Base-by-base conservation (phyloP, 2,329 filamentous ascomycete species). In the Fusarium buharicum region DNA sequence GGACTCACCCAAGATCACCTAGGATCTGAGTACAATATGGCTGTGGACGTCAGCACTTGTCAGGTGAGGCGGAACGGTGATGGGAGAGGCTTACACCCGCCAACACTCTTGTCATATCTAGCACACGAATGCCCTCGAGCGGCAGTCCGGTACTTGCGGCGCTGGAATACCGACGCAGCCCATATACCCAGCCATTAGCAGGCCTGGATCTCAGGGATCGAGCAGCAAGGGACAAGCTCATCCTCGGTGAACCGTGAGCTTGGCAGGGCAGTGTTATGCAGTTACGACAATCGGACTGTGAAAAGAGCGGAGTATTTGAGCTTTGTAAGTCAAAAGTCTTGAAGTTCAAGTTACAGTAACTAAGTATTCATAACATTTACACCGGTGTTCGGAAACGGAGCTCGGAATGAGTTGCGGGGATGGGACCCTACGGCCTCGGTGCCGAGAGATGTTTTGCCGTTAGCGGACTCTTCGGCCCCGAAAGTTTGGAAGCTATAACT, bases 1-100 rank as follows among this genome's bases (percentile, higher is more conserved):
- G 17, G 34, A 64, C 87, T 75, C 86, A 97, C 94, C 95, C 95
- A 69, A 99, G 84, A 77, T 99, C 95, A 53, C 94, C 95, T 10
- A 99, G 79, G 50, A 99, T 97, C 76, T 99, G 95, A 33, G 95
- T 98, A 71, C 93, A 97, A 73, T 98, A 98, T 66, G 95, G 95
- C 92, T 98, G 71, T 13, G 53, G 27, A 47, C 45, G 53, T 66
- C 37, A 65, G 64, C 56, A 59, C 48, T 39, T 44, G 18, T 30
- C 7, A 18, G 41, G 9, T 30, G 17, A 33, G 13, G 11, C 7
- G n/a, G 30, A 36, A 27, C 17, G 33, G 20, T 14, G 10, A 38
- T 4, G 34, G 53, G 11, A 48, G 53, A 54, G 24, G 83, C 90
- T 78, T 81, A 97, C 94, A 54, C 95, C 95, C 62, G 95, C 95